These are phyloP conservation scores for Zarea fungicola DNA, from an alignment of 2,329 filamentous ascomycete species.

Conservation along the genomic window DNA sequence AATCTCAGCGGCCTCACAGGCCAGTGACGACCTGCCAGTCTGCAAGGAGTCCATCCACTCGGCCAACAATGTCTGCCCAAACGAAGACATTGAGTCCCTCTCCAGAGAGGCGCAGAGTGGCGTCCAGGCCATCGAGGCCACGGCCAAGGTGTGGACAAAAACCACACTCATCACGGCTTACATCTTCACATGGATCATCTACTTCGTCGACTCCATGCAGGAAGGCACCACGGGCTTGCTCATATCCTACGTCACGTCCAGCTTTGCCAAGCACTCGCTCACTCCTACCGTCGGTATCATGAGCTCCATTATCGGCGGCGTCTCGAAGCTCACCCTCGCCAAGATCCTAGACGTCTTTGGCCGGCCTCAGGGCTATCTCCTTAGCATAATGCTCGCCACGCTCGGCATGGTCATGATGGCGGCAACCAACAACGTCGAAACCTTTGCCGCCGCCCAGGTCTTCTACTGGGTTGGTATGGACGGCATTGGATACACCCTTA, in stretches of 20 bases:
- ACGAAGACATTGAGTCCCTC: conserved; percentile 13
- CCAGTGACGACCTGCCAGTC: not conserved
- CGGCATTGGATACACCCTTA: conserved; percentile 53
- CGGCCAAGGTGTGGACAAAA: conserved; percentile 35
- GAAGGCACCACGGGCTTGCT: conserved; percentile 21
- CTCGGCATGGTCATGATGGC: conserved; percentile 51
- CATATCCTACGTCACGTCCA: conserved; percentile 28
- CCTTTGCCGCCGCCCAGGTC: conserved; percentile 31
- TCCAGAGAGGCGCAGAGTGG: conserved; percentile 26
- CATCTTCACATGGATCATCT: conserved; percentile 41
- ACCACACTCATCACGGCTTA: conserved; percentile 35
- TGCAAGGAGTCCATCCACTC: not conserved
- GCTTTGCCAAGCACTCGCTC: conserved; percentile 31
- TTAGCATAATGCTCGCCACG: conserved; percentile 29
- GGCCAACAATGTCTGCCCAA: not conserved
- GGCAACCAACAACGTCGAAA: conserved; percentile 41
- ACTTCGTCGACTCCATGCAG: conserved; percentile 42
- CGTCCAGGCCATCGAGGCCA: conserved; percentile 35
- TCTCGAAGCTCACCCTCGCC: conserved; percentile 24
- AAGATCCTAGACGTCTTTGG: conserved; percentile 34
- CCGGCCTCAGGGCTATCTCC: conserved; percentile 28
- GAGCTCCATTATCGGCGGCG: conserved; percentile 27
- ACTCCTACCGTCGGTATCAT: conserved; percentile 41
- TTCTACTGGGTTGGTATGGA: conserved; percentile 52
- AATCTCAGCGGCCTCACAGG: not conserved